Percentiles rank a stretch among this genome's conserved stretches.
Conservation (phyloP, 2,329 filamentous ascomycete genomes). For the Talaromyces sp. region DNA sequence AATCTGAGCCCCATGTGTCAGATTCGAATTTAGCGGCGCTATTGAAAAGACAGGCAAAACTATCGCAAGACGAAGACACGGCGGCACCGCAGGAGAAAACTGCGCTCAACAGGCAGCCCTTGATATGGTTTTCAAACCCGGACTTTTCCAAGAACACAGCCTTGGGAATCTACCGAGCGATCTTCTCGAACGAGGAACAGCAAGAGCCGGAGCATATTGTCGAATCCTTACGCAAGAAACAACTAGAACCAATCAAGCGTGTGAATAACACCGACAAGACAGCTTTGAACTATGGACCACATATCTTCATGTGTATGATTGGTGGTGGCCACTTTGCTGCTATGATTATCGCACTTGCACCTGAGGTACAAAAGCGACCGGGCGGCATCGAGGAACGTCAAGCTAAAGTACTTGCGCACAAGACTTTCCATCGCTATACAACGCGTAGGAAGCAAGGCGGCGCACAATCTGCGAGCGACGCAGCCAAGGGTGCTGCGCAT, state of each 20-base stretch:
- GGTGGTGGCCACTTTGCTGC: conserved; percentile 96
- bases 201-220: conserved; percentile 60
- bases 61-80: conserved; percentile 41
- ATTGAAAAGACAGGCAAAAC: conserved; percentile 21
- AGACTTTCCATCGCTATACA: conserved; percentile 97
- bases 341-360: conserved; percentile 87
- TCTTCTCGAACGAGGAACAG: conserved; percentile 71
- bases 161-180: conserved; percentile 78
- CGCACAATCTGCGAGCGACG: conserved; percentile 88
- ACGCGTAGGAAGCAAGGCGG: conserved; percentile 95
- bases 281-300: conserved; percentile 55
- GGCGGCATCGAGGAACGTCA: conserved; percentile 73
- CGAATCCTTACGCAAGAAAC: conserved; percentile 69
- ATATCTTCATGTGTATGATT: conserved; percentile 97
- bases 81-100: conserved; percentile 47
- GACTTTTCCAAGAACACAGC: conserved; percentile 72
- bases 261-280: conserved; percentile 33
- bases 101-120: conserved; percentile 63
- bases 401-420: conserved; percentile 85
- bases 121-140: conserved; percentile 82
- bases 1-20: conserved; percentile 44
- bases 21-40: conserved; percentile 64
- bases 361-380: conserved; percentile 68
- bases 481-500: conserved; percentile 87
- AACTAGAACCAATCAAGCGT: conserved; percentile 59